These are phyloP conservation scores for Termitomyces sp. DNA, from an alignment of 768 basidiomycete species.

Conservation along the genomic window DNA sequence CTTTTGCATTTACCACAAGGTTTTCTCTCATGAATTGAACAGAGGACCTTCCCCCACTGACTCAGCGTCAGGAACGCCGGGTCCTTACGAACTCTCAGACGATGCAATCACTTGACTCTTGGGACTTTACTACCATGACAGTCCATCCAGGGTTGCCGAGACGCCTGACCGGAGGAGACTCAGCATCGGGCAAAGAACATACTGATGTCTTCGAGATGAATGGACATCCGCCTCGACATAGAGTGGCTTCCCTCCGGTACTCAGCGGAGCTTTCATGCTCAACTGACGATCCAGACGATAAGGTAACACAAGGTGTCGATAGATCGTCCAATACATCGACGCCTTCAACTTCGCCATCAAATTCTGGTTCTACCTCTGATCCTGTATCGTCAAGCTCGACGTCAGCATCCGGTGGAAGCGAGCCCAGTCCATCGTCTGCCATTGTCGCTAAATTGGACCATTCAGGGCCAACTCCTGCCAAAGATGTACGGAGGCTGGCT, in stretches of 20 bases:
- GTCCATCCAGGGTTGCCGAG: conserved; percentile 34
- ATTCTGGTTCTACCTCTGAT: conserved; percentile 10
- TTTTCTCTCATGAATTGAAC: background rate
- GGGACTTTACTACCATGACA: conserved; percentile 70
- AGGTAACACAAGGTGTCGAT: conserved; percentile 1
- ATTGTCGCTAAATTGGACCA: background rate
- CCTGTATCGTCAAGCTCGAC: conserved; percentile 15
- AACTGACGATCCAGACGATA: conserved; percentile 5
- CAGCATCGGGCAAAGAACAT: conserved; percentile 20
- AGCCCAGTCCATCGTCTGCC: conserved; percentile 3
- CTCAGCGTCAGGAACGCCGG: conserved; percentile 70
- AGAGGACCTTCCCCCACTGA: conserved; percentile 72
- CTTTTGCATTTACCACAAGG: background rate
- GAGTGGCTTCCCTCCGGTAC: background rate
- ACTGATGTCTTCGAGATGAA: conserved; percentile 38
- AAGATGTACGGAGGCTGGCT: background rate
- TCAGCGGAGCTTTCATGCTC: background rate
- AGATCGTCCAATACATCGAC: conserved; percentile 10
- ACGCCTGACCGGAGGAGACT: conserved; percentile 20
- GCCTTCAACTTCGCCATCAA: conserved; percentile 22
- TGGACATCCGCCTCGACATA: conserved; percentile 18
- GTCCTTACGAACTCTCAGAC: conserved; percentile 31
- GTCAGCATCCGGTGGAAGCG: conserved; percentile 17
- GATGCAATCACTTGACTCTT: conserved; percentile 65
- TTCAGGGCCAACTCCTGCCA: background rate